A percentile compares a stretch with the other conserved stretches of the same genome.
phyloP scores from a whole-genome alignment of 768 basidiomycete species.

The Sarcodon aspratus region DNA sequence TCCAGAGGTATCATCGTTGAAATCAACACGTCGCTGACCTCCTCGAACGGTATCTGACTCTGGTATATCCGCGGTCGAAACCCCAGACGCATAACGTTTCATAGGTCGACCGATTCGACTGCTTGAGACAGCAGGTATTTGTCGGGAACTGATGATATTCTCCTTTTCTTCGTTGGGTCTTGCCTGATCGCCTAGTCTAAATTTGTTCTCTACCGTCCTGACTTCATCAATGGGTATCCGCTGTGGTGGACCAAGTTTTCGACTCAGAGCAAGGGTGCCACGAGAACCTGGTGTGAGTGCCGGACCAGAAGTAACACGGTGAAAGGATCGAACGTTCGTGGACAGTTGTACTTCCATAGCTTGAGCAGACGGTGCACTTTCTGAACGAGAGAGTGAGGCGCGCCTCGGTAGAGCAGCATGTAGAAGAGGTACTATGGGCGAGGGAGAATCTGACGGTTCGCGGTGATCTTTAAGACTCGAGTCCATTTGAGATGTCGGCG shows the following conservation, averaged over 20 bases:
- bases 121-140: slow-evolving; percentile 4
- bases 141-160: slow-evolving; percentile 6
- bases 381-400: slow-evolving; percentile 52
- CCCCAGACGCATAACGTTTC: background rate
- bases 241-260: slow-evolving; percentile 8
- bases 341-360: slow-evolving; percentile 17
- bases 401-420: slow-evolving; percentile 25
- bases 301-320: slow-evolving; percentile 58
- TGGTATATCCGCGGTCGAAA: background rate
- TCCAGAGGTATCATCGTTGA: slow-evolving; percentile 12
- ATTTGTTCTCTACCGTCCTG: slow-evolving; percentile 14
- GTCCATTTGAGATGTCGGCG: slow-evolving; percentile 28
- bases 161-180: slow-evolving; percentile 22
- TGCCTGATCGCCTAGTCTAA: slow-evolving; percentile 15
- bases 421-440: slow-evolving; percentile 5
- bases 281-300: slow-evolving; percentile 17
- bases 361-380: slow-evolving; percentile 47
- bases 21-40: slow-evolving; percentile 5
- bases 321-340: slow-evolving; percentile 39
- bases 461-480: slow-evolving; percentile 20
- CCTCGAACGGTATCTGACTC: background rate
- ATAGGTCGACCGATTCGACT: slow-evolving; percentile 5
- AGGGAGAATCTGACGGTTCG: slow-evolving; percentile 11
- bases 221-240: slow-evolving; percentile 13
- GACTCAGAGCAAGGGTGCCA: slow-evolving; percentile 2